Evolutionary conservation across 2,329 filamentous ascomycete species (phyloP).

Genomic region (Trematosphaeria pertusa): DNA sequence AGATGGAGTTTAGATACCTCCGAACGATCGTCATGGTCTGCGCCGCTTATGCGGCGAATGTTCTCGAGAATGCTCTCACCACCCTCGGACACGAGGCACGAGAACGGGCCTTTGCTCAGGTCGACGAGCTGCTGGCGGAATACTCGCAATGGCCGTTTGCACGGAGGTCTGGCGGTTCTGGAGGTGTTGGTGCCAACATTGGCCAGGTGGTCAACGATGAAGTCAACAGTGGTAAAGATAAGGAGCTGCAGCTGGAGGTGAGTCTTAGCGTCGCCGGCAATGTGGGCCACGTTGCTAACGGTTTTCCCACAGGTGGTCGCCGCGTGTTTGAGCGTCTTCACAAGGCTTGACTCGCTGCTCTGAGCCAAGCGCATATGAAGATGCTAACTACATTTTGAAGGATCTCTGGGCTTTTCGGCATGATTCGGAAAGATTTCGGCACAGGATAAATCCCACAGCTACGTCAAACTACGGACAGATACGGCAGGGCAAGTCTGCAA

Average conservation of each 20-base stretch:
- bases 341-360: conserved; percentile 92
- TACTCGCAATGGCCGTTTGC: conserved; percentile 99
- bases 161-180: conserved; percentile 74
- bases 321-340: conserved; percentile 96
- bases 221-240: conserved; percentile 84
- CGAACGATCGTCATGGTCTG: conserved; percentile 96
- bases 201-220: conserved; percentile 88
- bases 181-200: conserved; percentile 91
- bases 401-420: conserved; percentile 4
- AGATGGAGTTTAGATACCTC: conserved; percentile 90
- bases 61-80: conserved; percentile 95
- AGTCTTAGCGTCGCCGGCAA: conserved; percentile 30
- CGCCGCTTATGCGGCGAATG: conserved; percentile 96
- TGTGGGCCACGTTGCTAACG: conserved; percentile 27
- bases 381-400: conserved; percentile 15
- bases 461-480: too few relatives aligned
- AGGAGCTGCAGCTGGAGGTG: conserved; percentile 95
- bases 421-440: conserved; percentile 6
- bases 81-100: conserved; percentile 92
- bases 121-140: conserved; percentile 92
- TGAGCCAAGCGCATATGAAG: conserved; percentile 53
- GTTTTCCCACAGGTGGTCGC: conserved; percentile 70
- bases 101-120: conserved; percentile 94
- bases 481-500: conserved; percentile 4
- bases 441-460: too few relatives aligned